Base-by-base conservation (phyloP, 1,284 basidiomycete genomes). In the Xerocomus nothofagi region DNA sequence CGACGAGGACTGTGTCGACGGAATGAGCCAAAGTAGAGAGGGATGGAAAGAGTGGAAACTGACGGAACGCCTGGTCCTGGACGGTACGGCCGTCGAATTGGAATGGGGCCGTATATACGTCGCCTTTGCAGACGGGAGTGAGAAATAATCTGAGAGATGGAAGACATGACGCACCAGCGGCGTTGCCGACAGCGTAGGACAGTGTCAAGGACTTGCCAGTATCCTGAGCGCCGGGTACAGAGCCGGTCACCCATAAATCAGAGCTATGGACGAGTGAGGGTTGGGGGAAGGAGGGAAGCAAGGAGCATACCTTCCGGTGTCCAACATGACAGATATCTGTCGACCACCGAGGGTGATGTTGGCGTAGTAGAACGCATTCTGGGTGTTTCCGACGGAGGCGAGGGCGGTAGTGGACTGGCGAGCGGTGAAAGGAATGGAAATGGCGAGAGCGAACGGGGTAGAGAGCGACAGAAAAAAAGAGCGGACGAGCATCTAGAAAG, bases 11-110 rank as follows among this genome's bases (percentile, higher is more conserved):
- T 89, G 47, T 15, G n/a, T 38, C 4, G 18, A 9, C 0, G 27
- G 17, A 32, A 26, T 58, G 18, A 54, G 53, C 32, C 44, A 8
- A 51, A 39, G 20, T 34, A 37, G 27, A 33, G 27, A 33, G n/a
- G 20, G 12, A 41, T 23, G 23, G 47, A 33, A 49, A 34, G 14
- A 43, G 50, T 29, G n/a, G 21, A 39, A 38, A 76, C 84, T 62
- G 52, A 89, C 88, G 69, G 64, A 84, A 89, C 9, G 85, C 85
- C 62, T 90, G 88, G 53, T 85, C 70, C 15, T 74, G 57, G 32
- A 90, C 76, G 3, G 75, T 79, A 60, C 76, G 80, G 43, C 75
- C 71, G 27, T 74, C 84, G 49, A 90, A 77, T 40, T 74, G 57
- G 29, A 86, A 69, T n/a, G 72, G 65, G 1, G 82, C 79, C 29